Evolutionary conservation across 2,329 filamentous ascomycete species (phyloP).

Genomic region (Alternaria consortialis): DNA sequence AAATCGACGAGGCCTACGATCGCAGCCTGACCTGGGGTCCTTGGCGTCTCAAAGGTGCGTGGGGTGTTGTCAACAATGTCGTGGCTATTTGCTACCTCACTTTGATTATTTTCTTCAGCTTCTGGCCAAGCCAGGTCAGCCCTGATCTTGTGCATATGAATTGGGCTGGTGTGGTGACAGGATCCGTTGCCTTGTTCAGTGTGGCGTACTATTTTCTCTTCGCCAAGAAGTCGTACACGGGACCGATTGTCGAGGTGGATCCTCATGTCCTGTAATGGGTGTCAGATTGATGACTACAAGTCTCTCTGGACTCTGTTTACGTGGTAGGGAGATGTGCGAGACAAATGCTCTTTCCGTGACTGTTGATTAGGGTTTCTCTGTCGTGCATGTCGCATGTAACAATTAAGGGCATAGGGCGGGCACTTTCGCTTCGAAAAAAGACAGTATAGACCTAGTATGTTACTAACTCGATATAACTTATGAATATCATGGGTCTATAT

Average conservation of each 20-base stretch:
- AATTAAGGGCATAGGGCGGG: not conserved
- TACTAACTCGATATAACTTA: not conserved
- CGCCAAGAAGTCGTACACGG: constrained; percentile 43
- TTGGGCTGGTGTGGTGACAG: constrained; percentile 46
- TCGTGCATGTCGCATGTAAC: not conserved
- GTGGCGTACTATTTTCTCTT: constrained; percentile 43
- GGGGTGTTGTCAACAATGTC: constrained; percentile 44
- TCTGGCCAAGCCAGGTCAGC: constrained; percentile 41
- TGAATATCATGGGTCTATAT: not conserved
- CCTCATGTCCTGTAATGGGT: constrained; percentile 27
- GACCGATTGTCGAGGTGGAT: constrained; percentile 46
- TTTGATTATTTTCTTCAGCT: constrained; percentile 49
- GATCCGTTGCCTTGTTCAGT: constrained; percentile 39
- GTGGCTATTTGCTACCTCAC: constrained; percentile 44
- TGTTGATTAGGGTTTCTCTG: not conserved
- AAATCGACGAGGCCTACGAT: constrained; percentile 32
- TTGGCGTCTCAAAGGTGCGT: constrained; percentile 42
- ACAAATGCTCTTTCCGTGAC: not conserved
- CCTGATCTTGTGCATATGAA: constrained; percentile 40
- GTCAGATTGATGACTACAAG: not conserved
- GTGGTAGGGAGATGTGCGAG: too few species aligned
- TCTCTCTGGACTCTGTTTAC: not conserved
- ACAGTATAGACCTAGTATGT: not conserved
- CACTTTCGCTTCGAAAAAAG: not conserved
- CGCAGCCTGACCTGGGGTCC: constrained; percentile 44